Percentiles rank a stretch among this genome's conserved stretches.
Conservation (phyloP, 768 basidiomycete genomes). For the Pleurotus platypus region DNA sequence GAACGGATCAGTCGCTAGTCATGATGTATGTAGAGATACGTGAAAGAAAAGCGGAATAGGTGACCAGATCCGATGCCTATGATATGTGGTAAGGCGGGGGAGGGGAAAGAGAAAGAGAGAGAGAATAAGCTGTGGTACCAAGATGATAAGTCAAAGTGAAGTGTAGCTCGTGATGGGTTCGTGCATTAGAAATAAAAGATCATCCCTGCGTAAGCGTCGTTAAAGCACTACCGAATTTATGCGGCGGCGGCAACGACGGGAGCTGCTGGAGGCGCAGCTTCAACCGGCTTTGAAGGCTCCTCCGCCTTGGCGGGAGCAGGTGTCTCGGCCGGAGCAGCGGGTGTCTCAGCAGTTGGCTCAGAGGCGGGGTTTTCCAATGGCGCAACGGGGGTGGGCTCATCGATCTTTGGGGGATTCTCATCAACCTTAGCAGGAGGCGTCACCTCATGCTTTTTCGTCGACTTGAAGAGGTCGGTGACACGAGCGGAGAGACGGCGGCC, state of each 20-base stretch:
- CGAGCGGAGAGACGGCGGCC: conserved; percentile 82
- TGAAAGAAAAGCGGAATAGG: conserved; percentile 29
- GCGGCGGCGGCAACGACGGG: conserved; percentile 79
- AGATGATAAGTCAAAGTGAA: conserved; percentile 28
- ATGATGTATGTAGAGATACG: conserved; percentile 30
- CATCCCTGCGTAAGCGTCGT: conserved; percentile 8
- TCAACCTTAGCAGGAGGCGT: conserved; percentile 77
- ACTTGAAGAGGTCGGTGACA: conserved; percentile 80
- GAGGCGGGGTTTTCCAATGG: conserved; percentile 79
- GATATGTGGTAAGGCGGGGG: conserved; percentile 40
- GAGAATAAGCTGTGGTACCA: conserved; percentile 17
- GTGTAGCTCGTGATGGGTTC: conserved; percentile 35
- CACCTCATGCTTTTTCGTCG: conserved; percentile 59
- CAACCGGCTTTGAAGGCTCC: conserved; percentile 32
- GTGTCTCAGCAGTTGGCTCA: conserved; percentile 33
- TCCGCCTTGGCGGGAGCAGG: conserved; percentile 25
- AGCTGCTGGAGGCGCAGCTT: conserved; percentile 42
- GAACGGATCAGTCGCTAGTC: conserved; percentile 58
- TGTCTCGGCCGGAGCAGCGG: conserved; percentile 28
- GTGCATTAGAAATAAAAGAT: conserved; percentile 33
- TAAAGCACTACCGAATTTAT: conserved; percentile 34
- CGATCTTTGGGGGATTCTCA: conserved; percentile 86
- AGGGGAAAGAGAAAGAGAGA: conserved; percentile 30
- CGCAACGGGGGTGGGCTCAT: conserved; percentile 76
- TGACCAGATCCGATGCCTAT: conserved; percentile 58